Percentiles rank a stretch among this genome's conserved stretches.
These are phyloP conservation scores for Allantophomopsis lycopodina DNA, from an alignment of 2,329 filamentous ascomycete genomes.

Conservation along the genomic window DNA sequence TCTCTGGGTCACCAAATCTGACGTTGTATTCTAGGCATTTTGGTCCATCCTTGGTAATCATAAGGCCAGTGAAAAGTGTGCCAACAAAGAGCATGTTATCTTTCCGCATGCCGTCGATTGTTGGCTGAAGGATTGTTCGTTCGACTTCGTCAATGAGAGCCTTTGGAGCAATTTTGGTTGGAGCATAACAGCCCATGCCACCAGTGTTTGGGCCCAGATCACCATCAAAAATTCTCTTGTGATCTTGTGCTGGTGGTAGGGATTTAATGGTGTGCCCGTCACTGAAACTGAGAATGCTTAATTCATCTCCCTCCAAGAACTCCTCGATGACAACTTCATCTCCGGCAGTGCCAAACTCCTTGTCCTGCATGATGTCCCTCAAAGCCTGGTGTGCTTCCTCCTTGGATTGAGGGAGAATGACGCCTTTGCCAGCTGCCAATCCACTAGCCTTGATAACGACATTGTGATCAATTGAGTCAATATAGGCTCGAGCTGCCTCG, in stretches of 20 bases:
- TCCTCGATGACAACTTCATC: constrained; percentile 94
- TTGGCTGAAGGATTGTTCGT: constrained; percentile 73
- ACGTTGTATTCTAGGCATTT: constrained; percentile 90
- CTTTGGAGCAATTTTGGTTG: constrained; percentile 63
- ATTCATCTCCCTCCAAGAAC: constrained; percentile 79
- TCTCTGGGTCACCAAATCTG: constrained; percentile 84
- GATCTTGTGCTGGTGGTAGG: constrained; percentile 85
- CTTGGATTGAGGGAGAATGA: constrained; percentile 57
- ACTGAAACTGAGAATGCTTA: constrained; percentile 82
- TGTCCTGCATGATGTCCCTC: constrained; percentile 80
- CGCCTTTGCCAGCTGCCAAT: constrained; percentile 87
- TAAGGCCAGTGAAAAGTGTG: constrained; percentile 78
- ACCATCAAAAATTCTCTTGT: constrained; percentile 87
- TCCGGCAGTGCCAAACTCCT: constrained; percentile 75
- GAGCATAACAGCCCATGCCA: constrained; percentile 95
- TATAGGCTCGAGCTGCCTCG: constrained; percentile 56
- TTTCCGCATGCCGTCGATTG: constrained; percentile 73
- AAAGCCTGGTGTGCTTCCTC: constrained; percentile 73
- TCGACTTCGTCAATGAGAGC: constrained; percentile 70
- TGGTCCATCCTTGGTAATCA: constrained; percentile 73
- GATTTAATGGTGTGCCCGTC: constrained; percentile 78
- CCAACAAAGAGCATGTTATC: constrained; percentile 65
- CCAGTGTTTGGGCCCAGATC: constrained; percentile 89
- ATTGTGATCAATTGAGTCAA: constrained; percentile 56
- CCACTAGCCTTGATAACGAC: constrained; percentile 92